Percentiles rank a stretch among this genome's conserved stretches.
Evolutionary conservation across 169 alveolate genomes (phyloP).

Genomic region (Cryptosporidium ubiquitum): DNA sequence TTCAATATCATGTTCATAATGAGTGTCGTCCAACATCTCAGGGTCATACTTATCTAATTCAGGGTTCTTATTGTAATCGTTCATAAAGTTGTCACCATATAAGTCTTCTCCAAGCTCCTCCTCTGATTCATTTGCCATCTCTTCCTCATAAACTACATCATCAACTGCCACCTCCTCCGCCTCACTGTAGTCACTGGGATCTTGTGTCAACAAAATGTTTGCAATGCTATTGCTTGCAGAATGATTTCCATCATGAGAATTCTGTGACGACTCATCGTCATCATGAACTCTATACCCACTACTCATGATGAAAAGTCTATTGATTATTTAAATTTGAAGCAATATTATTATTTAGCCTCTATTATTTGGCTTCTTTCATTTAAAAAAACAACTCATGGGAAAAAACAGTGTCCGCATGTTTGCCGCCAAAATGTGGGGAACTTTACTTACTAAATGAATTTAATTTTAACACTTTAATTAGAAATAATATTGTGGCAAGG

Average conservation of each 20-base stretch:
- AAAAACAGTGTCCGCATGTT: constrained; percentile 42
- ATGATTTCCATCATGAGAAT: constrained; percentile 6
- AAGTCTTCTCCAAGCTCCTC: constrained; percentile 69
- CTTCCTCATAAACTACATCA: constrained; percentile 65
- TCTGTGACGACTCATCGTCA: constrained; percentile 41
- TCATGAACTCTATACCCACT: neutral
- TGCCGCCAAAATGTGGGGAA: constrained; percentile 69
- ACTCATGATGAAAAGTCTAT: constrained; percentile 15
- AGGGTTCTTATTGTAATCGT: constrained; percentile 50
- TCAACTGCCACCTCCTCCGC: constrained; percentile 73
- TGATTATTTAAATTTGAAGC: neutral
- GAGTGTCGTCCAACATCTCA: constrained; percentile 84
- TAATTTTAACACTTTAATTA: neutral
- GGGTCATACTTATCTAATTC: constrained; percentile 84
- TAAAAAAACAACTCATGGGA: neutral
- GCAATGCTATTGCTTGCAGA: constrained; percentile 26
- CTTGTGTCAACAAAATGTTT: constrained; percentile 61
- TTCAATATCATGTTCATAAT: constrained; percentile 85
- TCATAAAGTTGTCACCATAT: constrained; percentile 59
- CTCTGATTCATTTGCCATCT: constrained; percentile 53
- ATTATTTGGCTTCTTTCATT: neutral
- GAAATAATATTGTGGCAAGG: no score
- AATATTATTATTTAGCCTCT: neutral
- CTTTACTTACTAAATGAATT: constrained; percentile 17
- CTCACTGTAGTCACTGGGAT: constrained; percentile 69